Evolutionary conservation across 345 rosid genomes (phyloP).

Genomic region (Adansonia digitata): DNA sequence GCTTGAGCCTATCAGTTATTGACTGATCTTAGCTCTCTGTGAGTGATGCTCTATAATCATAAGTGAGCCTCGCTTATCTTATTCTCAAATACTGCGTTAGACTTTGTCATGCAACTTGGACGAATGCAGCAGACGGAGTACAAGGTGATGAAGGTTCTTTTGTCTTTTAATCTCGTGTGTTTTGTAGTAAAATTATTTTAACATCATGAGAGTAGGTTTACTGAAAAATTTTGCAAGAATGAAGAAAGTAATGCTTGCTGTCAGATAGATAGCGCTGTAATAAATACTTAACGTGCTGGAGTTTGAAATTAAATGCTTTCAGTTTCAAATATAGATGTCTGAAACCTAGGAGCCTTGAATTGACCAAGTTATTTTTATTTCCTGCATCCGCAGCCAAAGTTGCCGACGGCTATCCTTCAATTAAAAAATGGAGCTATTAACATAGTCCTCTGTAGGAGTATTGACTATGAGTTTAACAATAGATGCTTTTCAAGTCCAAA

Average conservation of each 20-base stretch:
- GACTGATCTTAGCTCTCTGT: neutral
- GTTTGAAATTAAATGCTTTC: neutral
- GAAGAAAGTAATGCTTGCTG: neutral
- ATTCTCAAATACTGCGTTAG: neutral
- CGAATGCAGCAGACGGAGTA: neutral
- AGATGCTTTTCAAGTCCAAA: neutral
- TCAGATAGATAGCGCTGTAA: neutral
- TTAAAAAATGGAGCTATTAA: neutral
- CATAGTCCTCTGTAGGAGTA: neutral
- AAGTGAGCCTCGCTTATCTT: neutral
- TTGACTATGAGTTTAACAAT: neutral
- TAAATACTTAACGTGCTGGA: neutral
- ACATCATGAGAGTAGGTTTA: neutral
- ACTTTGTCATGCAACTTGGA: neutral
- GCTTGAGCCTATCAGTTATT: neutral
- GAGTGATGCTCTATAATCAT: neutral
- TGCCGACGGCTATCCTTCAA: neutral
- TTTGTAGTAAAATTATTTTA: neutral
- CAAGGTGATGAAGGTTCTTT: neutral
- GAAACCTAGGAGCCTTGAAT: neutral
- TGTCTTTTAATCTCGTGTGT: neutral
- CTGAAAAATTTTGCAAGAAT: neutral
- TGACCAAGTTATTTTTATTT: neutral
- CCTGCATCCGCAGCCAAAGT: neutral
- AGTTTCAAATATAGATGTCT: neutral